Evolutionary conservation across 2,329 filamentous ascomycete genomes (phyloP).

Genomic region (Ophiostoma populinum): DNA sequence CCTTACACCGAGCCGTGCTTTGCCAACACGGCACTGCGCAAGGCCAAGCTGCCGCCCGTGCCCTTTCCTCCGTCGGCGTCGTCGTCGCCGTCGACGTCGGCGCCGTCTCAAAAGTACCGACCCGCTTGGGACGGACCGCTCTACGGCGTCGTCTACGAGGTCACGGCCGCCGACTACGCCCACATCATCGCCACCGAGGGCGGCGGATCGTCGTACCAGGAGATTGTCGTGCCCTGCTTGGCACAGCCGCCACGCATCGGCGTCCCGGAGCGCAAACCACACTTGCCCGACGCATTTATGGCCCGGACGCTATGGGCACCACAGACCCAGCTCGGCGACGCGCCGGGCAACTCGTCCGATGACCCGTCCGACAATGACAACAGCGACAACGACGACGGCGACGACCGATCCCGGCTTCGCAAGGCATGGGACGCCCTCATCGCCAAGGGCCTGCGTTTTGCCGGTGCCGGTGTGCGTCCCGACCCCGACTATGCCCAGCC

Average conservation of each 20-base stretch:
- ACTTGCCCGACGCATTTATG: conserved; percentile 47
- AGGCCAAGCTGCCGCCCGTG: conserved; percentile 17
- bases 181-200: conserved; percentile 85
- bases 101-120: conserved; percentile 14
- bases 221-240: conserved; percentile 65
- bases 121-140: conserved; percentile 61
- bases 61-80: conserved; percentile 6
- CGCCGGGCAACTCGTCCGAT: conserved; percentile 19
- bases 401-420: neutral
- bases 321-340: conserved; percentile 13
- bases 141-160: conserved; percentile 89
- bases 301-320: conserved; percentile 75
- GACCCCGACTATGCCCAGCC: conserved; percentile 62
- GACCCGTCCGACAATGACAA: conserved; percentile 8
- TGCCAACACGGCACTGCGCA: conserved; percentile 55
- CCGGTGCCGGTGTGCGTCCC: conserved; percentile 33
- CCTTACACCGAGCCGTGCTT: conserved; percentile 88
- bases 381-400: conserved; percentile 9
- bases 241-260: conserved; percentile 38
- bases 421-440: conserved; percentile 17
- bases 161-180: conserved; percentile 65
- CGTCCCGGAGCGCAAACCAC: conserved; percentile 49
- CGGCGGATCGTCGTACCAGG: conserved; percentile 67
- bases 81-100: neutral
- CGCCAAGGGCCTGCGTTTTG: conserved; percentile 23